These are phyloP conservation scores for Passiflora organensis DNA, from an alignment of 345 rosid species.

Conservation along the genomic window DNA sequence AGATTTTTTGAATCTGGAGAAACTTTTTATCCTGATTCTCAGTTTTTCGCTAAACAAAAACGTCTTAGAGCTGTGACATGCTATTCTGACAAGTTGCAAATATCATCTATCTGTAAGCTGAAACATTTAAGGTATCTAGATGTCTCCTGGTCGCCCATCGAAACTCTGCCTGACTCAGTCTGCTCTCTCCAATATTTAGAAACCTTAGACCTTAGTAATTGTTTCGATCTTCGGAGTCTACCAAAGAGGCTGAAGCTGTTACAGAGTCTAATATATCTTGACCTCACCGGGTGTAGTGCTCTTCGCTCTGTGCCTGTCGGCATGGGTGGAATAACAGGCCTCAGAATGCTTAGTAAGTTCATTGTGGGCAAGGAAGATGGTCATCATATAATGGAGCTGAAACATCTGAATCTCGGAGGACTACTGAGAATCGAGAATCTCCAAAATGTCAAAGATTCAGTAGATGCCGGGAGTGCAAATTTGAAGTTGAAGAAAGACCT, in stretches of 20 bases:
- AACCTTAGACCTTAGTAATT: neutral
- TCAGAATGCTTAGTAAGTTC: slow-evolving; percentile 12
- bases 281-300: neutral
- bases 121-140: slow-evolving; percentile 22
- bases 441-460: neutral
- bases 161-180: slow-evolving; percentile 16
- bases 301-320: slow-evolving; percentile 5
- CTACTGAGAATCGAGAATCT: slow-evolving; percentile 6
- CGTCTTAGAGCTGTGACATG: neutral
- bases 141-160: neutral
- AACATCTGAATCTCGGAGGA: slow-evolving; percentile 10
- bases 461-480: slow-evolving; percentile 17
- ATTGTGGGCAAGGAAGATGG: slow-evolving; percentile 9
- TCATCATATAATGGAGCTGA: slow-evolving; percentile 3
- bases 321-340: slow-evolving; percentile 9
- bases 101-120: slow-evolving; percentile 4
- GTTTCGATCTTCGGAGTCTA: rapidly evolving
- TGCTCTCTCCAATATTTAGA: slow-evolving; percentile 14
- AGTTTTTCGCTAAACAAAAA: neutral
- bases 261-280: slow-evolving; percentile 5
- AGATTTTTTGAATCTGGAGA: too few relatives aligned
- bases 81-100: neutral
- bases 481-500: slow-evolving; percentile 14
- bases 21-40: neutral
- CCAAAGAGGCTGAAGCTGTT: slow-evolving; percentile 3